Percentiles rank a stretch among this genome's conserved stretches.
phyloP scores from a whole-genome alignment of 805 yeast genomes.

The Wickerhamiella bombiphila region DNA sequence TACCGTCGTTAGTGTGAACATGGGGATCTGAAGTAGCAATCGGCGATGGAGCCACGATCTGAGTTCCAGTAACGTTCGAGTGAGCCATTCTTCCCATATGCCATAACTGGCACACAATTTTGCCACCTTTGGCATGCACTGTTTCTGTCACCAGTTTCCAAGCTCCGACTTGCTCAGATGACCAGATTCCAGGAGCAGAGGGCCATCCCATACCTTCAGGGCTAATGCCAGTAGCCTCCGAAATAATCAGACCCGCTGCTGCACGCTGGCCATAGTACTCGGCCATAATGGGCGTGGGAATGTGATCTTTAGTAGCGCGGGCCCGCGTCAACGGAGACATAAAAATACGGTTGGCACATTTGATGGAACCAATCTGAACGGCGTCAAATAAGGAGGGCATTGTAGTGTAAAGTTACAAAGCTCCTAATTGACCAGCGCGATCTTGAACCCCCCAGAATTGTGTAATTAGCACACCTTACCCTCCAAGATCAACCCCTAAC shows the following conservation, averaged over 20 bases:
- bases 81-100: slow-evolving; percentile 15
- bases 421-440: too few species aligned
- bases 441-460: too few species aligned
- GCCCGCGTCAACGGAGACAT: slow-evolving; percentile 37
- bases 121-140: slow-evolving; percentile 21
- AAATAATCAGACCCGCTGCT: slow-evolving; percentile 30
- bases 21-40: slow-evolving; percentile 2
- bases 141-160: slow-evolving; percentile 26
- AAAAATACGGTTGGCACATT: slow-evolving; percentile 29
- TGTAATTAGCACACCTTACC: too few species aligned
- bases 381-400: slow-evolving; percentile 21
- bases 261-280: slow-evolving; percentile 46
- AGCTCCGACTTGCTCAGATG: slow-evolving; percentile 19
- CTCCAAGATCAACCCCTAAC: too few species aligned
- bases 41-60: slow-evolving; percentile 8
- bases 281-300: slow-evolving; percentile 32
- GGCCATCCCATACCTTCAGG: slow-evolving; percentile 30
- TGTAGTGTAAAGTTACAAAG: too few species aligned
- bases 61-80: slow-evolving; percentile 10
- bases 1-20: slow-evolving; percentile 10
- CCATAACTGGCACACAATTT: slow-evolving; percentile 13
- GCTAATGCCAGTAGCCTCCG: slow-evolving; percentile 43
- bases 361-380: slow-evolving; percentile 23
- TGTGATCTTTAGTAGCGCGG: slow-evolving; percentile 23
- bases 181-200: slow-evolving; percentile 19